These are phyloP conservation scores for Platanus orientalis DNA, from an alignment of 164 flowering plant species.

Conservation along the genomic window DNA sequence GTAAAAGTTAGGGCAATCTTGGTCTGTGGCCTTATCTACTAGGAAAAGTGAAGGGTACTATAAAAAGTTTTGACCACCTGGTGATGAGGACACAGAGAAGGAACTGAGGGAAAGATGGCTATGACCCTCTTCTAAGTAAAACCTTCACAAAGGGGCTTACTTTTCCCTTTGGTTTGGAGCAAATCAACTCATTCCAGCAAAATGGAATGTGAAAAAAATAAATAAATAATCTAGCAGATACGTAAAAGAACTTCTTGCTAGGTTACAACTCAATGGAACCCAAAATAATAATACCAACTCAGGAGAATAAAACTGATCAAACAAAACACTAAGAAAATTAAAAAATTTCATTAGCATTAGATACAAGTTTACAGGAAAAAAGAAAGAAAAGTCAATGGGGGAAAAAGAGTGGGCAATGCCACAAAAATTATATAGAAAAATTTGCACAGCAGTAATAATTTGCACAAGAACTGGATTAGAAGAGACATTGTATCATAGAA, in stretches of 20 bases:
- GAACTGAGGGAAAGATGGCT: background rate
- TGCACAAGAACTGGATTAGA: background rate
- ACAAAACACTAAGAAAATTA: background rate
- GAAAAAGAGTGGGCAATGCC: background rate
- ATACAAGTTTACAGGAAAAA: background rate
- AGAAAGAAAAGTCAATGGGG: background rate
- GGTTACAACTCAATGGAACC: background rate
- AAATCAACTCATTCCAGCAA: background rate
- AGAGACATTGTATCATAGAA: background rate
- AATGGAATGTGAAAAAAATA: too few species aligned
- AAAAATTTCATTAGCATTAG: background rate
- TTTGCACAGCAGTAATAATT: background rate
- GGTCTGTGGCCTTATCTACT: too few species aligned
- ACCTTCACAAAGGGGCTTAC: background rate
- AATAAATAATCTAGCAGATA: background rate
- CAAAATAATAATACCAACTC: background rate
- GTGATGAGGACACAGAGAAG: background rate
- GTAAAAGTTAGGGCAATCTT: too few species aligned
- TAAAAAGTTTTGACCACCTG: background rate
- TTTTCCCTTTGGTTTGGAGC: background rate
- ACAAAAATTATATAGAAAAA: background rate
- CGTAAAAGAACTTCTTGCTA: background rate
- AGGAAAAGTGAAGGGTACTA: background rate
- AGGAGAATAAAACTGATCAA: background rate
- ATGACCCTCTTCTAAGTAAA: background rate